Base-by-base conservation (phyloP, 495 filamentous ascomycete species). In the Pyronema domesticum region DNA sequence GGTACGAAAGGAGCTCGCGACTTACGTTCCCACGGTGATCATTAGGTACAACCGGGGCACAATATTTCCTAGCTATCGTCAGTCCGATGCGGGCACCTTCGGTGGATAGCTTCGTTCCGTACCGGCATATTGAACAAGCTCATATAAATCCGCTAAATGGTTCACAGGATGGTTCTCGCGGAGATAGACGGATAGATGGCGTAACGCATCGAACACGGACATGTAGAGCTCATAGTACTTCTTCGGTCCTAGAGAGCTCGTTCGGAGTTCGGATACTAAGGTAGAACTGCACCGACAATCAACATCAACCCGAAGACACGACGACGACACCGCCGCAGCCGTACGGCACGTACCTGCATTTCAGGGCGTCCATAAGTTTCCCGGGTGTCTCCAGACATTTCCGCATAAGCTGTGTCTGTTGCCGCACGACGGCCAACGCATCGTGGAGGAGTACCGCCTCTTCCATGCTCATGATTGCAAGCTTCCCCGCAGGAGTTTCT, bases 201-300 rank as follows among this genome's bases (percentile, higher is more conserved):
- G 87, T 66, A 98, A 69, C 59, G 91, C 93, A 73, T 98, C 91
- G 70, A 98, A 98, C 51, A 96, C 85, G 57, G 89, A 78, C 91
- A 98, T 98, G 73, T 98, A 98, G 56, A 98, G 78, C 69, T 98
- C 91, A 69, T 98, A 98, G 74, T 98, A 98, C 68, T 96, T 91
- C 67, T 98, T 98, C 3, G 91, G 91, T 6, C 91, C 86, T 18
- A 98, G 75, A 60, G 84, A 94, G 67, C 88, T 89, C 11, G 91
- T 96, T 64, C 91, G 86, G 48, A 98, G 78, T 70, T 98, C 91
- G 34, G 93, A 94, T 54, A 98, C 93, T 39, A 98, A 78, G 42
- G 91, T 98, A 34, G 93, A 96, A 70, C 91, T 98, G 58, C 51
- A 57, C 15, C 13, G 44, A 9, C 14, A 30, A 10, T 30, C 23